Evolutionary conservation across 2,329 filamentous ascomycete genomes (phyloP).

Genomic region (Fusarium nygamai): DNA sequence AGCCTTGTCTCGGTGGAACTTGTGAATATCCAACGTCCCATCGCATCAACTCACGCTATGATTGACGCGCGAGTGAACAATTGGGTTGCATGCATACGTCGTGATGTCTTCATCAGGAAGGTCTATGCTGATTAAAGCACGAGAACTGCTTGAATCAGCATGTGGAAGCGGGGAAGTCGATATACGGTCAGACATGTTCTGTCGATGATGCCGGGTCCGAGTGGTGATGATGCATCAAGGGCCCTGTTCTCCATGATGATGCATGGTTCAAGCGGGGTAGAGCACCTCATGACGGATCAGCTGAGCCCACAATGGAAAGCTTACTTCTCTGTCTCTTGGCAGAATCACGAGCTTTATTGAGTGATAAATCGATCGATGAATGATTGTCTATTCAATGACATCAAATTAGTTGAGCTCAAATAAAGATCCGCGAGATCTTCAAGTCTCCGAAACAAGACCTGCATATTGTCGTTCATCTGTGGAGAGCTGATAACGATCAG

Average conservation of each 20-base stretch:
- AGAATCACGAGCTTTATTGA: neutral
- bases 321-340: neutral
- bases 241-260: neutral
- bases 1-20: neutral
- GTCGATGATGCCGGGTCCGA: neutral
- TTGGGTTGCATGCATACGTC: conserved; percentile 12
- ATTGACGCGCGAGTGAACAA: neutral
- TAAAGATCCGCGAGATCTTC: conserved; percentile 21
- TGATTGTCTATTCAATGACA: neutral
- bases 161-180: conserved; percentile 1
- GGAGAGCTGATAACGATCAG: neutral
- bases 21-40: neutral
- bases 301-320: conserved; percentile 1
- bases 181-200: neutral
- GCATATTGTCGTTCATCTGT: neutral
- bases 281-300: conserved; percentile 25
- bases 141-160: conserved; percentile 2
- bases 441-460: conserved; percentile 10
- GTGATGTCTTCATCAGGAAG: conserved; percentile 10
- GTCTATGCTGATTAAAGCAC: conserved; percentile 7
- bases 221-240: conserved; percentile 17
- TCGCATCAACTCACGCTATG: neutral
- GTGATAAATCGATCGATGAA: neutral
- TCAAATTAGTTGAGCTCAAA: neutral
- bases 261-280: conserved; percentile 21